Base-by-base conservation (phyloP, 441 rosid species). In the Adansonia madagascariensis region DNA sequence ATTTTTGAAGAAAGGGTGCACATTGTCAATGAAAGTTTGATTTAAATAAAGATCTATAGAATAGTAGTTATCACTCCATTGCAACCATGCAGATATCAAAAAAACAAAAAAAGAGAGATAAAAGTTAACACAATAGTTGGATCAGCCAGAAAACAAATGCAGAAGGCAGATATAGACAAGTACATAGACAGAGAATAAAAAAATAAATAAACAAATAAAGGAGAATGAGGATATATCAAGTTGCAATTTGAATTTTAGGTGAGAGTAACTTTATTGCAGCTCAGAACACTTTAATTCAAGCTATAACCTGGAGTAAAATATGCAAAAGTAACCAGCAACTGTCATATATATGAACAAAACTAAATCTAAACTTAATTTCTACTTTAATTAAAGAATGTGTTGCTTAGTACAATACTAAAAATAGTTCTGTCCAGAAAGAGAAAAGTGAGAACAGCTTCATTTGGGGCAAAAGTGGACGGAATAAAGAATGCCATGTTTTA, bases 381-480 rank as follows among this genome's bases (percentile, higher is more conserved):
- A 41, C 63, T 56, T 18, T 56, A 72, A 72, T 55, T 71, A 50
- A 72, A 72, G 50, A 35, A 72, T 56, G 61, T 17, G 18, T 72
- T 72, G 52, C 52, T 72, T 39, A 18, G 52, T 56, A 35, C 39
- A 56, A 56, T 18, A 56, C 14, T 50, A 49, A 69, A 69, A 31
- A 72, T 18, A 11, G 52, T 11, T 10, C 35, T 17, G 41, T 41
- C 65, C 65, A 41, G 50, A 11, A 41, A 64, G 17, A 18, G 39
- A 72, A 72, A 56, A 39, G 65, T 56, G 57, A 39, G 20, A 56
- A 56, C 64, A 56, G 39, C 8, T 15, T 22, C 24, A 41, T 31
- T 52, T 71, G 61, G 61, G 2, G 62, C 12, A 71, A 71, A 71
- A 71, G 62, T 31, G 74, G 75, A 57, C 43, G 62, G 17, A 53